These are phyloP conservation scores for Spinacia oleracea DNA, from an alignment of 179 eudicot genomes.

Conservation along the genomic window DNA sequence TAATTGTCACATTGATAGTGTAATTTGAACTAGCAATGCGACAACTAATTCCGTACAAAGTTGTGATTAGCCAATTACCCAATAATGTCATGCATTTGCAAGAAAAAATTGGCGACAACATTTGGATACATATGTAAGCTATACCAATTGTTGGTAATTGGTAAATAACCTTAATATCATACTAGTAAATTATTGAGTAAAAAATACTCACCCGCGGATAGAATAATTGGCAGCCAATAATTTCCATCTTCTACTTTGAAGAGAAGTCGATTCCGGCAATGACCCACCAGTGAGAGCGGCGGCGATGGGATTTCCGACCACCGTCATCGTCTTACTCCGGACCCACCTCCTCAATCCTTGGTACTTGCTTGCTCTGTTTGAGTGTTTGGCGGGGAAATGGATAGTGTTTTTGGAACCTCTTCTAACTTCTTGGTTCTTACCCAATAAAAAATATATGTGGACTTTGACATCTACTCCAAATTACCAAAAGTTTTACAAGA, in stretches of 20 bases:
- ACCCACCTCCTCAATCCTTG: neutral
- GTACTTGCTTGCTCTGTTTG: neutral
- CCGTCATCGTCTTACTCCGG: neutral
- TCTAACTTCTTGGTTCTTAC: neutral
- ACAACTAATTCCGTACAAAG: neutral
- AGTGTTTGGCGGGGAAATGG: slow-evolving; percentile 13
- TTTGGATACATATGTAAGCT: neutral
- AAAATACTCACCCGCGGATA: neutral
- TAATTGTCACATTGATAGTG: neutral
- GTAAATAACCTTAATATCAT: neutral
- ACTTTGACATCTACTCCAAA: neutral
- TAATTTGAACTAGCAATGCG: neutral
- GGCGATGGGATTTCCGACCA: slow-evolving; percentile 2
- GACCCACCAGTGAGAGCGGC: neutral
- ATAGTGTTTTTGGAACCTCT: neutral
- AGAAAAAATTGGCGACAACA: neutral
- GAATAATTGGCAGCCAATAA: neutral
- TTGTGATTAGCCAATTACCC: neutral
- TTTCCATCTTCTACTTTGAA: neutral
- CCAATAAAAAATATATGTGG: neutral
- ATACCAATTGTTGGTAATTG: neutral
- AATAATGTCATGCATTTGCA: neutral
- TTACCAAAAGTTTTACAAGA: neutral
- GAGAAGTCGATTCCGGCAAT: neutral
- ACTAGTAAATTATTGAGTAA: neutral